phyloP scores from a whole-genome alignment of 2,329 filamentous ascomycete genomes.

The Boeremia lycopersici region DNA sequence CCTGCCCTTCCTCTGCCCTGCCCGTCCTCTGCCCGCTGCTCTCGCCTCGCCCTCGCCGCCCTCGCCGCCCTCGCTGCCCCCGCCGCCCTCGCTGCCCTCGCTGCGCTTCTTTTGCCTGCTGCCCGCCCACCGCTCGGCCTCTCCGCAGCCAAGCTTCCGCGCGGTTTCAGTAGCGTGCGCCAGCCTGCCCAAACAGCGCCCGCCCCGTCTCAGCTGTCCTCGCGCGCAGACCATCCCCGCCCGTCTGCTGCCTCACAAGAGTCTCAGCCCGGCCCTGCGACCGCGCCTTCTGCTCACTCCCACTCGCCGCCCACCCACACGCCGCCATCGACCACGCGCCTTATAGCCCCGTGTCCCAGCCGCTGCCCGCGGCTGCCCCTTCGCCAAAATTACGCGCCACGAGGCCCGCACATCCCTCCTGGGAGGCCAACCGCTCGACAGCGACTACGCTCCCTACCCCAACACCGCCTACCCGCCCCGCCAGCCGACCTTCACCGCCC shows the following conservation, averaged over 20 bases:
- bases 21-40: background rate
- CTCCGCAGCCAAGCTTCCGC: conserved; percentile 32
- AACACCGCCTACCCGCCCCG: conserved; percentile 14
- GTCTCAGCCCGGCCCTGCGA: conserved; percentile 41
- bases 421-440: conserved; percentile 61
- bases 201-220: conserved; percentile 33
- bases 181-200: conserved; percentile 1
- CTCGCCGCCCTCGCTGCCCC: conserved; percentile 8
- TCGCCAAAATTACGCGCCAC: conserved; percentile 62
- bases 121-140: no score
- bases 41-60: conserved; percentile 12
- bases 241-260: conserved; percentile 29
- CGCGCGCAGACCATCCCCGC: conserved; percentile 13
- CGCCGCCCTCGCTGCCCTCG: background rate
- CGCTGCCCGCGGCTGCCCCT: conserved; percentile 44
- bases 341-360: conserved; percentile 36
- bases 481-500: conserved; percentile 52
- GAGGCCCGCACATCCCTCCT: conserved; percentile 64
- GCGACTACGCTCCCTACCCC: conserved; percentile 54
- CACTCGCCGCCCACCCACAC: conserved; percentile 8
- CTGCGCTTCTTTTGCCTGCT: background rate
- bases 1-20: background rate
- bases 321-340: conserved; percentile 13
- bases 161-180: conserved; percentile 11
- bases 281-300: no score